Evolutionary conservation across 192 early-diverging fungal species (phyloP), one percentile per base, ranked within the genome.

Genomic region (Dimargaris verticillata): DNA sequence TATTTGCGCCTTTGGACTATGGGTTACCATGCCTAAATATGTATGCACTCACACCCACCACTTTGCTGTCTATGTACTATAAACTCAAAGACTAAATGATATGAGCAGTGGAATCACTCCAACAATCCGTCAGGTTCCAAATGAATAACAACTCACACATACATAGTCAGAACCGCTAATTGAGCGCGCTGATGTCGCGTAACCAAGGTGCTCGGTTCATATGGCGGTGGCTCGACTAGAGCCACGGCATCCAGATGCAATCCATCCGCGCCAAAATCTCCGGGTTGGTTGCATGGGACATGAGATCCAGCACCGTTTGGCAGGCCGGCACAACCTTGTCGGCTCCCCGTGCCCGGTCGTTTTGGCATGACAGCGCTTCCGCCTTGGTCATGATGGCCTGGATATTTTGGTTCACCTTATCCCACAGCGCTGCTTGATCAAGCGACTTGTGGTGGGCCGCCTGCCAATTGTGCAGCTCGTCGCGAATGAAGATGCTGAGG

Each of bases 181-280:
- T 38, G 33, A 7, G 33, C 7, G 33, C 7, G 33, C 7, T 38
- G 33, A 38, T 38, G 7, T 7, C 7, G 33, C 7, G 33, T 7
- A 38, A 7, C 7, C 33, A 5, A 38, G n/a, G n/a, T 38, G 33
- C 33, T 7, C 33, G 7, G 33, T 38, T 7, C 33, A 5, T 5
- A 38, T 7, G 7, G 3, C 7, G 33, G 33, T 7, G 33, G 7
- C 7, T 38, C 7, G 3, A 38, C 70, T 81, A 92, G 26, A 90
- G 68, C 86, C 86, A 92, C 7, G 85, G 87, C 83, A 95, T 77
- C 86, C 90, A 99, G 22, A 79, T 77, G 57, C 89, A 83, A 66
- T 97, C 95, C 95, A 97, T 97, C 62, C 89, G 83, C 5, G 92
- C 83, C 68, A 97, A 75, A 67, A 95, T 97, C 46, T 87, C 80